Percentiles rank a stretch among this genome's conserved stretches.
Conservation (phyloP, 129 eudicot genomes). For the Chrysanthemum lavandulifolium region DNA sequence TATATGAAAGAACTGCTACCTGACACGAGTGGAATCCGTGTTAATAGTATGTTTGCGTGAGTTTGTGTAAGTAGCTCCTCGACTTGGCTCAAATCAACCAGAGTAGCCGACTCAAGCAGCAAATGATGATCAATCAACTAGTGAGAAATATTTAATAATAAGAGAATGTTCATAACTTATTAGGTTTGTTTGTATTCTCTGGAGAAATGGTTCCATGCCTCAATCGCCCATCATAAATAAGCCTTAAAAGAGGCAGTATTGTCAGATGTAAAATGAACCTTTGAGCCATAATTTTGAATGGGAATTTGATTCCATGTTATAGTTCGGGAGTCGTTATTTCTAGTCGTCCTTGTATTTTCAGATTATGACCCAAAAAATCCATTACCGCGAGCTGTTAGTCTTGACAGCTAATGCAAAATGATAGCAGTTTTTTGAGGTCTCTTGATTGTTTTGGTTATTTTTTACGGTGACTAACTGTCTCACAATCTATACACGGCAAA, state of each 20-base stretch:
- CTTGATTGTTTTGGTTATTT: too few relatives aligned
- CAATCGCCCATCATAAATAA: background rate
- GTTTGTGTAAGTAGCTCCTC: background rate
- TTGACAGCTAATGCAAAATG: background rate
- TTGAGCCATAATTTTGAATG: conserved; percentile 4
- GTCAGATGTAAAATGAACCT: conserved; percentile 11
- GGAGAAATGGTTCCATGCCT: background rate
- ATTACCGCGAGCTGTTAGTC: background rate
- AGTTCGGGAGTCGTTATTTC: too few relatives aligned
- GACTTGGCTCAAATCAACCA: background rate
- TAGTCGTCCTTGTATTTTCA: too few relatives aligned
- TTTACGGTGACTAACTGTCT: too few relatives aligned
- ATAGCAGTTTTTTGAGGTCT: background rate
- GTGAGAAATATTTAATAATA: background rate
- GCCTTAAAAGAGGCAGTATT: conserved; percentile 2
- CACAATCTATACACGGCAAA: too few relatives aligned
- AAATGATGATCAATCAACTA: background rate
- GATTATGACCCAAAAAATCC: too few relatives aligned
- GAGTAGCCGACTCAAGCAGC: background rate
- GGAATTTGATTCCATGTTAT: background rate
- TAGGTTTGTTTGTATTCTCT: conserved; percentile 2
- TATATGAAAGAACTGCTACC: conserved; percentile 83
- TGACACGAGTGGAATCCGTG: conserved; percentile 73
- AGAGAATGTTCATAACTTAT: background rate
- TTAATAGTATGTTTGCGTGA: conserved; percentile 44